These are phyloP conservation scores for Geoglossum glabrum DNA, from an alignment of 495 filamentous ascomycete species.

Conservation along the genomic window DNA sequence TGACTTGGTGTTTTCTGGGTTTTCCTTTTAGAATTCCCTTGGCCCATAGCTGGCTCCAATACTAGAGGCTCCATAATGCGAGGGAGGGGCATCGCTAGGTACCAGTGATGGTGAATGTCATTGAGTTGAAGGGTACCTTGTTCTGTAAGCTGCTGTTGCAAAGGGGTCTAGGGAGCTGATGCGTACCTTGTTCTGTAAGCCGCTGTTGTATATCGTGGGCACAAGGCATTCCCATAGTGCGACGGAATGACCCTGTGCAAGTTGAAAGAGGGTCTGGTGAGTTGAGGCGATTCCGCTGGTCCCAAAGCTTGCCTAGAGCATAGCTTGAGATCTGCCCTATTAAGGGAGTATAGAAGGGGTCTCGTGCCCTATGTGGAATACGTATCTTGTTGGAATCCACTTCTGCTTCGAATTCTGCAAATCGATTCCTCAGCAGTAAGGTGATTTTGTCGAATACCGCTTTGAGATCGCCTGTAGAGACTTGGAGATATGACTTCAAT, in stretches of 20 bases:
- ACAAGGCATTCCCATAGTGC: neutral
- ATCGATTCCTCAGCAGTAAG: neutral
- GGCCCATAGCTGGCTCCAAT: neutral
- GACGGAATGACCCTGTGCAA: neutral
- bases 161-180: no score
- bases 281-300: neutral
- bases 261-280: neutral
- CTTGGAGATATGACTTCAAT: conserved; percentile 1
- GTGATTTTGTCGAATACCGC: neutral
- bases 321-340: neutral
- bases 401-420: neutral
- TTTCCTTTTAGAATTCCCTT: neutral
- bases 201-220: neutral
- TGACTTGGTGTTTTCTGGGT: neutral
- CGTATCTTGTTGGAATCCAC: neutral
- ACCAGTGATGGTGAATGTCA: neutral
- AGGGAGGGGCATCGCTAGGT: neutral
- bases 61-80: neutral
- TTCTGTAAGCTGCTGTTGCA: neutral
- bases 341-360: neutral
- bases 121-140: neutral
- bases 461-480: neutral
- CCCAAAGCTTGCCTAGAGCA: neutral
- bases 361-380: neutral
- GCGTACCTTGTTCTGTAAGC: neutral